phyloP scores from a whole-genome alignment of 768 basidiomycete genomes.

The Hygrocybe punicea region DNA sequence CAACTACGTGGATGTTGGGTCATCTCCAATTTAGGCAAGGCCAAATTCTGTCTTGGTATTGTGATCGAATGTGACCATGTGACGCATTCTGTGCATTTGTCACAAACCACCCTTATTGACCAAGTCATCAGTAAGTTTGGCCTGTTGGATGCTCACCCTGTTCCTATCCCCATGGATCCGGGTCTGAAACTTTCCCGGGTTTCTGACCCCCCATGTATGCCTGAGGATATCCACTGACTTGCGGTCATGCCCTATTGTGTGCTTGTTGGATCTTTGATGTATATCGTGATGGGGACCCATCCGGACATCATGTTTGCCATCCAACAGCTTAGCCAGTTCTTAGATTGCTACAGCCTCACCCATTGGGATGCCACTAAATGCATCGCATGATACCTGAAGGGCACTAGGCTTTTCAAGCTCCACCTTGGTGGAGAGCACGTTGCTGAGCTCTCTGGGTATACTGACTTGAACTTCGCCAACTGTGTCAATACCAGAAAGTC shows the following conservation, averaged over 20 bases:
- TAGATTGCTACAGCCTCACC: constrained; percentile 19
- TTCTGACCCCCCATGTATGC: neutral
- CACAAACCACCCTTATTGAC: constrained; percentile 29
- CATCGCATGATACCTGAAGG: constrained; percentile 17
- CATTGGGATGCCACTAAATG: constrained; percentile 30
- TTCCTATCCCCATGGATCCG: neutral
- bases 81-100: constrained; percentile 15
- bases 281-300: constrained; percentile 17
- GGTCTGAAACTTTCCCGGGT: neutral
- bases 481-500: no score
- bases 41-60: constrained; percentile 36
- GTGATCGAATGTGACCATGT: constrained; percentile 28
- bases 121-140: neutral
- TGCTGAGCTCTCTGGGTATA: no score
- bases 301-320: constrained; percentile 30
- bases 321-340: constrained; percentile 25
- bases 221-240: neutral
- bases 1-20: constrained; percentile 27
- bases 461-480: no score
- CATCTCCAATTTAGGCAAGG: constrained; percentile 35
- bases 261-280: constrained; percentile 18
- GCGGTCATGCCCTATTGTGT: neutral
- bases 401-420: neutral
- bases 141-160: neutral
- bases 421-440: neutral